Conservation (phyloP, 306 rosid species). For the Aeschynomene evenia region DNA sequence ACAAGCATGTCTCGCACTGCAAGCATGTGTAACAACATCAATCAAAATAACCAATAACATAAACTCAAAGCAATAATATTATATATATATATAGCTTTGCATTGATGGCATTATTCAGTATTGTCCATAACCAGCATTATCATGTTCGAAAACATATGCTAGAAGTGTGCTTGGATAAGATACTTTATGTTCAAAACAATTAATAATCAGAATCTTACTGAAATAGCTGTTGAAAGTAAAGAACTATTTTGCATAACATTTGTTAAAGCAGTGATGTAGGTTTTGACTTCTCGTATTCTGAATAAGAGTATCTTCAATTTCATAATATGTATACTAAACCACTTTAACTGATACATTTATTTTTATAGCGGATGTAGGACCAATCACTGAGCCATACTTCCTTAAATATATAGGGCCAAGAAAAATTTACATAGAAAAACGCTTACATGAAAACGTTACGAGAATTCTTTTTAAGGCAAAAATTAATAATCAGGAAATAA, state of each 20-base stretch:
- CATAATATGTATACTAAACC: background rate
- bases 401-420: background rate
- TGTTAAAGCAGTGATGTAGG: background rate
- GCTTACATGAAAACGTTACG: background rate
- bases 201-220: too few relatives aligned
- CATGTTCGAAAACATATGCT: background rate
- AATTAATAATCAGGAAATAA: too few relatives aligned
- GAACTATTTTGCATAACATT: background rate
- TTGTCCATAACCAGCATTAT: background rate
- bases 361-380: background rate
- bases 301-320: background rate
- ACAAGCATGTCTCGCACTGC: background rate
- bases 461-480: background rate
- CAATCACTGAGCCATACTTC: background rate
- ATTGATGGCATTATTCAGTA: background rate
- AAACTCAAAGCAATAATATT: background rate
- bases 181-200: background rate
- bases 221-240: too few relatives aligned
- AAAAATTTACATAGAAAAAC: background rate
- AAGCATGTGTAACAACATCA: background rate
- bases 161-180: background rate
- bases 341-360: slow-evolving; percentile 12
- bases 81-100: too few relatives aligned
- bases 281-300: background rate
- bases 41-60: background rate